A percentile compares a stretch with the other conserved stretches of the same genome.
phyloP scores from a whole-genome alignment of 306 rosid species.

The Hippophae tibetana region DNA sequence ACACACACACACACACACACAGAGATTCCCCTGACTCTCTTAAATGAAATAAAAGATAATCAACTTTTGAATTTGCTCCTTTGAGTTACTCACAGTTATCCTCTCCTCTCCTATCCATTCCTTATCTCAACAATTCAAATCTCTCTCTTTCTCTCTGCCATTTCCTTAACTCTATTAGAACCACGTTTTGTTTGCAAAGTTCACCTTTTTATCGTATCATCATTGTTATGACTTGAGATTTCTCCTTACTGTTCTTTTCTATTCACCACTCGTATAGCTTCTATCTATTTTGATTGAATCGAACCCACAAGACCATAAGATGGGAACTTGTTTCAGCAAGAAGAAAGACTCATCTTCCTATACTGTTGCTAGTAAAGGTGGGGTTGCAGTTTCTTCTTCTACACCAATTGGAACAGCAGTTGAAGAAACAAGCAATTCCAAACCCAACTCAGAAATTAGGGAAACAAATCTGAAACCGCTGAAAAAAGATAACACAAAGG shows the following conservation, averaged over 20 bases:
- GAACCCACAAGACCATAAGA: background rate
- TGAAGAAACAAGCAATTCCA: slow-evolving; percentile 19
- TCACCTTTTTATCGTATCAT: background rate
- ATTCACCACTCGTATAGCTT: background rate
- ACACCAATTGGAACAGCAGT: background rate
- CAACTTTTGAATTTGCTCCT: no score
- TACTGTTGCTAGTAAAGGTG: slow-evolving; percentile 6
- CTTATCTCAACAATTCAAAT: no score
- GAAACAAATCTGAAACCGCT: slow-evolving; percentile 16
- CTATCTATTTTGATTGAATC: no score
- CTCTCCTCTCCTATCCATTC: no score
- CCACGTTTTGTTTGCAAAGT: background rate
- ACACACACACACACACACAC: no score
- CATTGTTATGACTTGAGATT: slow-evolving; percentile 4
- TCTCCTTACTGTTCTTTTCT: slow-evolving; percentile 7
- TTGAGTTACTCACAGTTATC: no score
- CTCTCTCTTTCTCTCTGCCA: no score
- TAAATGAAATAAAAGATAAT: no score
- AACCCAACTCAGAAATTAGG: slow-evolving; percentile 15
- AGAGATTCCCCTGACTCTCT: no score
- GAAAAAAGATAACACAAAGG: slow-evolving; percentile 12
- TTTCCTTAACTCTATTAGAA: no score
- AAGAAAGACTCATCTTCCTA: slow-evolving; percentile 39
- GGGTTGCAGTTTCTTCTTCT: slow-evolving; percentile 24
- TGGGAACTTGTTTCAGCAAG: slow-evolving; percentile 91